A percentile compares a stretch with the other conserved stretches of the same genome.
Conservation (phyloP, 495 filamentous ascomycete genomes). For the Chaetomium fimeti region DNA sequence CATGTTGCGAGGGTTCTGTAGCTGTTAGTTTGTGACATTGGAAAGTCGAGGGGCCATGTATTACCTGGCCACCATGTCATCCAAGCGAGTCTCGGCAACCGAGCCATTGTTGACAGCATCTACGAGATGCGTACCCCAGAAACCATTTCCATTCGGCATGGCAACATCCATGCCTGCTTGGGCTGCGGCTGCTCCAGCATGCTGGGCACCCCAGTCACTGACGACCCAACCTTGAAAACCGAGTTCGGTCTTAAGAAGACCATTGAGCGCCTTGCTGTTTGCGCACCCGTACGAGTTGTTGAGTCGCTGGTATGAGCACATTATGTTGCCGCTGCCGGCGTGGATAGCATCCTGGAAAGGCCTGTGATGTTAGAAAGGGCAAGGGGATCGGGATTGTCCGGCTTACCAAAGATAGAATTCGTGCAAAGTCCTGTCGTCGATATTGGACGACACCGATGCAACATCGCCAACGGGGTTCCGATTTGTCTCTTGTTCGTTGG, state of each 20-base stretch:
- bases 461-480: slow-evolving; percentile 50
- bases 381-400: slow-evolving; percentile 43
- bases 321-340: slow-evolving; percentile 60
- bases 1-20: slow-evolving; percentile 58
- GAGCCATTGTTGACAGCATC: slow-evolving; percentile 50
- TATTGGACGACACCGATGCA: slow-evolving; percentile 57
- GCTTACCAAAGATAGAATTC: slow-evolving; percentile 66
- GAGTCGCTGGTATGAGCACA: slow-evolving; percentile 69
- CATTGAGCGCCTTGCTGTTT: slow-evolving; percentile 61
- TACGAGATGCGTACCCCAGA: slow-evolving; percentile 44
- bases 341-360: slow-evolving; percentile 65
- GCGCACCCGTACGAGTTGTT: slow-evolving; percentile 66
- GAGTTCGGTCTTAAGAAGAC: slow-evolving; percentile 63
- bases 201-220: slow-evolving; percentile 63
- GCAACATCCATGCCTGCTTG: slow-evolving; percentile 62
- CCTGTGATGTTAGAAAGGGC: slow-evolving; percentile 30
- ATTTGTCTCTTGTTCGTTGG: slow-evolving; percentile 65
- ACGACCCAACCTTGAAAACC: slow-evolving; percentile 62
- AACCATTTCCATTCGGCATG: slow-evolving; percentile 52
- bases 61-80: slow-evolving; percentile 53
- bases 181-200: slow-evolving; percentile 54
- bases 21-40: neutral
- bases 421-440: slow-evolving; percentile 68
- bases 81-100: slow-evolving; percentile 48
- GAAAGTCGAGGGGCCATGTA: neutral